Base-by-base conservation (phyloP, 2,329 filamentous ascomycete species). In the Falciphora oryzae region DNA sequence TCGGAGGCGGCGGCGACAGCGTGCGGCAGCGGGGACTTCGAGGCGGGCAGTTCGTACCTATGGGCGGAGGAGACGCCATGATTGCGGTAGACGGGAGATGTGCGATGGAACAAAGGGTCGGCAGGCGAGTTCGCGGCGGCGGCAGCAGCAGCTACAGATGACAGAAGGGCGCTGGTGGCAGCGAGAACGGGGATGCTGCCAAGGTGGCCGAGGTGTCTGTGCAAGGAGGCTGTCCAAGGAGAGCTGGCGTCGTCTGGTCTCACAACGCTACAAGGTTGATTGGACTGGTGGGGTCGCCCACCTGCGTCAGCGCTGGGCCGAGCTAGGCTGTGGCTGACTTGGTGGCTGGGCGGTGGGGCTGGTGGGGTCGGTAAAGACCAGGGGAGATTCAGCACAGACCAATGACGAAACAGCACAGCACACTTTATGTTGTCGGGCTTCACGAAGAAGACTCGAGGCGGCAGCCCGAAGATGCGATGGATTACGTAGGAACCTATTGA, bases 1-100 rank as follows among this genome's bases (percentile, higher is more conserved):
- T 6, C 44, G 18, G 44, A 14, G 44, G 44, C 44, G 44, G 44
- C 44, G 22, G 44, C 44, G 44, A 5, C 13, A 18, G 27, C 1
- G n/a, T n/a, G n/a, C n/a, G 31, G 32, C 35, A 50, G 59, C 69
- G 59, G 50, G 62, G 35, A 44, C 32, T 38, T 25, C 61, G 31
- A 61, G 63, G 44, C 6, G 29, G 64, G 32, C 56, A 61, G 53
- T 27, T 31, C 79, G 72, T 78, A 84, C 82, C 82, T 76, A 85
- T 85, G 71, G 83, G 83, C 69, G 82, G 78, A 69, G 77, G 77
- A 70, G 77, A 76, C 66, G 82, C 79, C 83, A 85, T 85, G 14
- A 65, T 75, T 32, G 29, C 53, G 61, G 56, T 31, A 18, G 61
- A 27, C 18, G 65, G 50, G 32, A n/a, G 44, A n/a, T 53, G 38